Base-by-base conservation (phyloP, 306 rosid genomes). In the Cajanus cajan region DNA sequence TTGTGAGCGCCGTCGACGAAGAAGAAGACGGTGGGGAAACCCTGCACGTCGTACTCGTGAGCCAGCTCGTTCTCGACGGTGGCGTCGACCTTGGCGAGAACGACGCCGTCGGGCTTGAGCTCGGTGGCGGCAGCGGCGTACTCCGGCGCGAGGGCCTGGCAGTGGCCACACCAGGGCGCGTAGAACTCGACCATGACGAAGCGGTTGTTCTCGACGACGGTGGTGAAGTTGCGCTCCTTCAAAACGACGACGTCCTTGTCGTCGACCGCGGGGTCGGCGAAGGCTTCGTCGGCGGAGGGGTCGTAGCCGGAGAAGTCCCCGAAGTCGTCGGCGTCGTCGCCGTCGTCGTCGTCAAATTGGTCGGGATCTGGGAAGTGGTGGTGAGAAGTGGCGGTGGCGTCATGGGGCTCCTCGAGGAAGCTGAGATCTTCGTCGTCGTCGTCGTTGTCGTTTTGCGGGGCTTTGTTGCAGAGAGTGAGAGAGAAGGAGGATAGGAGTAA, bases 101-200 rank as follows among this genome's bases (percentile, higher is more conserved):
- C 78, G 65, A 96, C 98, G 57, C 89, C 82, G 63, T 90, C 87
- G 1, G 78, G 71, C 85, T 93, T 91, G 82, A 96, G 83, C 68
- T 89, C 99, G 14, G 96, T 93, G 15, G 99, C 98, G 0, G 99
- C 97, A 0, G 98, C 96, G 4, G 97, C 92, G 72, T 90, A 96
- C 73, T 93, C 99, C 0, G 99, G 99, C 15, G 93, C 90, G 82
- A 96, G 47, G 7, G 97, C 89, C 82, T 93, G 94, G 77, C 99
- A 93, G 73, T 96, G 99, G 0, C 94, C 99, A 41, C 99, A 96
- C 98, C 99, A 96, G 15, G 99, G 99, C 14, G 99, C 99, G 68
- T 96, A 93, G 86, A 96, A 96, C 78, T 96, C 98, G 24, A 93
- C 99, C 97, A 96, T 77, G 5, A 93, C 94, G 61, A 86, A 93